Conservation (phyloP, 2,329 filamentous ascomycete genomes). For the Chaetomium olivaceum region DNA sequence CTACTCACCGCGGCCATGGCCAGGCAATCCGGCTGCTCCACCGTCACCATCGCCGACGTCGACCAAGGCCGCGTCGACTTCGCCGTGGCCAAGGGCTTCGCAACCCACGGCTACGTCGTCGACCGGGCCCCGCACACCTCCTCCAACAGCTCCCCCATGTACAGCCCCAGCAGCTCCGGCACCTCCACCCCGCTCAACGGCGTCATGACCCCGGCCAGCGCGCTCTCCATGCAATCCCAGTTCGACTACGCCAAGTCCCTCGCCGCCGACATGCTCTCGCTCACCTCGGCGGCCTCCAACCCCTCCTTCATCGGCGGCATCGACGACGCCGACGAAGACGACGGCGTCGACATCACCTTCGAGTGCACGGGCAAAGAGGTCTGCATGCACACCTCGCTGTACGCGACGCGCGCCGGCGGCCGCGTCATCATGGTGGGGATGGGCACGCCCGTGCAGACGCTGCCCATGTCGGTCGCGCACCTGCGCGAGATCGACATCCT, state of each 20-base stretch:
- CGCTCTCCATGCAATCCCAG: slow-evolving; percentile 49
- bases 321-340: slow-evolving; percentile 58
- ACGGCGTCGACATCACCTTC: slow-evolving; percentile 68
- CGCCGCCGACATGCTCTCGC: slow-evolving; percentile 51
- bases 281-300: slow-evolving; percentile 37
- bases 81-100: slow-evolving; percentile 59
- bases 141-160: slow-evolving; percentile 47
- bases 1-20: slow-evolving; percentile 65
- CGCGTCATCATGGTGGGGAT: slow-evolving; percentile 77
- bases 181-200: slow-evolving; percentile 50
- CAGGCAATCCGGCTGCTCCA: slow-evolving; percentile 58
- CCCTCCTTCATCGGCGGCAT: slow-evolving; percentile 36
- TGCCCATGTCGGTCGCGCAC: slow-evolving; percentile 69
- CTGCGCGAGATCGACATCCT: slow-evolving; percentile 75
- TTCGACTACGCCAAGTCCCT: slow-evolving; percentile 54
- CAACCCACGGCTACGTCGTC: slow-evolving; percentile 59
- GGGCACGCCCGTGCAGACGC: slow-evolving; percentile 74
- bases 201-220: slow-evolving; percentile 47
- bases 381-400: slow-evolving; percentile 74
- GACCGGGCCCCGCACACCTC: slow-evolving; percentile 46
- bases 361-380: slow-evolving; percentile 76
- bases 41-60: slow-evolving; percentile 62
- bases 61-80: slow-evolving; percentile 61
- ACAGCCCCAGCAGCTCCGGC: slow-evolving; percentile 49
- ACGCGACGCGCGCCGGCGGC: slow-evolving; percentile 68